Percentiles rank a stretch among this genome's conserved stretches.
Evolutionary conservation across 2,329 filamentous ascomycete genomes (phyloP).

Genomic region (Monilinia aucupariae): DNA sequence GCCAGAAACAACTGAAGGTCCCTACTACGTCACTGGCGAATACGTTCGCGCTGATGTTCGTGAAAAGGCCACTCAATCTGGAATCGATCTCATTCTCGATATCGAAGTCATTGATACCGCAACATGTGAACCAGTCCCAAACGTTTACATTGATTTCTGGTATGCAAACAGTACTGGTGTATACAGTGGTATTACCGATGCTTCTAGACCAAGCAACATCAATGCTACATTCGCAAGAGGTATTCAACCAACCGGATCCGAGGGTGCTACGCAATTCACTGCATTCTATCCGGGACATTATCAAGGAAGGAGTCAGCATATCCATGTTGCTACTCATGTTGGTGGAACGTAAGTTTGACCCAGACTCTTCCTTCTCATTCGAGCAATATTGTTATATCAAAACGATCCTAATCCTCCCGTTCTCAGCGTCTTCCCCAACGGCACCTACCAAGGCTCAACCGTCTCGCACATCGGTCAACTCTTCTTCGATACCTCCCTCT

Average conservation of each 20-base stretch:
- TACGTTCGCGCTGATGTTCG: constrained; percentile 44
- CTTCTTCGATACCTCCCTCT: constrained; percentile 58
- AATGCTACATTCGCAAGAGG: constrained; percentile 41
- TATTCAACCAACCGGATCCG: constrained; percentile 38
- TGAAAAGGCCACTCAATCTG: constrained; percentile 23
- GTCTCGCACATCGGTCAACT: constrained; percentile 58
- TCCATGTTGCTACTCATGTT: constrained; percentile 45
- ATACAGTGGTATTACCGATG: constrained; percentile 44
- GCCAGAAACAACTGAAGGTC: constrained; percentile 36
- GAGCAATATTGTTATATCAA: background rate
- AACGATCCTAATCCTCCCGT: background rate
- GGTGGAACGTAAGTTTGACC: constrained; percentile 32
- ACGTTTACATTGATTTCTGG: constrained; percentile 50
- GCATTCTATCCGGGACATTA: constrained; percentile 45
- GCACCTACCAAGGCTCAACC: constrained; percentile 45
- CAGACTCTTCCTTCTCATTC: background rate
- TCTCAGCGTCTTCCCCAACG: constrained; percentile 33
- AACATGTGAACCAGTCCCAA: constrained; percentile 47
- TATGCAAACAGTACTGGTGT: constrained; percentile 43
- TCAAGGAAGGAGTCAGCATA: constrained; percentile 42
- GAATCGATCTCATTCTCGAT: constrained; percentile 39
- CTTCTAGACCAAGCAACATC: constrained; percentile 36
- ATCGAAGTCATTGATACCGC: constrained; percentile 50
- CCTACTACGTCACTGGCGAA: constrained; percentile 46
- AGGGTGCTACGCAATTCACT: constrained; percentile 41